Conservation (phyloP, 2,329 filamentous ascomycete genomes). For the Beauveria varroae region DNA sequence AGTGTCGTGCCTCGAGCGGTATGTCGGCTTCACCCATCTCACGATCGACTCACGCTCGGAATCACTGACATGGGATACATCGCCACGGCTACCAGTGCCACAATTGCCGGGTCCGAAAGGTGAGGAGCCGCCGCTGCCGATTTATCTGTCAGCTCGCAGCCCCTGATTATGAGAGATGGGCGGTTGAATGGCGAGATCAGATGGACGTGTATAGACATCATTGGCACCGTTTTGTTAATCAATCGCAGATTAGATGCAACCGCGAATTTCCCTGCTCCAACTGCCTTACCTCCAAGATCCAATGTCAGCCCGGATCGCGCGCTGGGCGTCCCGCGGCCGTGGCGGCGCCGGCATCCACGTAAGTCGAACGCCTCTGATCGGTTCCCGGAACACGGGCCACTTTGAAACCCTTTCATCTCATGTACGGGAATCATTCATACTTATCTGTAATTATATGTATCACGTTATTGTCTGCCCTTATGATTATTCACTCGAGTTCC, state of each 20-base stretch:
- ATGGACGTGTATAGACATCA: neutral
- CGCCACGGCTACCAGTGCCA: conserved; percentile 3
- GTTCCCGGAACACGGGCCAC: neutral
- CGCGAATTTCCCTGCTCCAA: conserved; percentile 17
- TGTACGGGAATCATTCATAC: neutral
- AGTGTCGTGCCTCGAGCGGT: conserved; percentile 12
- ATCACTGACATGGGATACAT: neutral
- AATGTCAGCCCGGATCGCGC: conserved; percentile 13
- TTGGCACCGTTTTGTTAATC: neutral
- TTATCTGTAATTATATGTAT: neutral
- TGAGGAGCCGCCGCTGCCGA: neutral
- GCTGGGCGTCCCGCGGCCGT: conserved; percentile 5
- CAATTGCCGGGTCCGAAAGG: conserved; percentile 12
- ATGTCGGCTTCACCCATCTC: neutral
- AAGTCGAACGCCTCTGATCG: neutral
- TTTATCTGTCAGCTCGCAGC: neutral
- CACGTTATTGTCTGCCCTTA: neutral
- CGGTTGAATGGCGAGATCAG: neutral
- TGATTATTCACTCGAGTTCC: too few species aligned
- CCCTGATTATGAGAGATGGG: neutral
- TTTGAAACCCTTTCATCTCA: neutral
- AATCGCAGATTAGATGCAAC: conserved; percentile 16
- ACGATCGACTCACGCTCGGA: neutral
- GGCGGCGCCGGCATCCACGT: neutral
- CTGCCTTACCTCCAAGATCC: conserved; percentile 16